Conservation (phyloP, 352 stramenopile genomes). For the Phytophthora lateralis region DNA sequence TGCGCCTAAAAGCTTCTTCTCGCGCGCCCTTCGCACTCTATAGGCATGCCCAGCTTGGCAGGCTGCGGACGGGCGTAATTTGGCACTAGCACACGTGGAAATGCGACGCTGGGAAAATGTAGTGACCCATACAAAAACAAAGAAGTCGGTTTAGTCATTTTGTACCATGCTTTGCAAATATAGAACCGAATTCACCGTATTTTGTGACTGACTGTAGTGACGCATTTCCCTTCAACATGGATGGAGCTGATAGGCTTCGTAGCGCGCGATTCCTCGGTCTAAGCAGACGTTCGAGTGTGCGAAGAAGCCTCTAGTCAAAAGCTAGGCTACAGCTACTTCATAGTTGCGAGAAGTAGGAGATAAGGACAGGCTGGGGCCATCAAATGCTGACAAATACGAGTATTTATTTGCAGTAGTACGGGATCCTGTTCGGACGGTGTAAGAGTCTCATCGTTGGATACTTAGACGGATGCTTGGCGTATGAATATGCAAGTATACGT, state of each 20-base stretch:
- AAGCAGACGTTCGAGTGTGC: neutral
- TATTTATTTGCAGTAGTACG: neutral
- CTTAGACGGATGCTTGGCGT: neutral
- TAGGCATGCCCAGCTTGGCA: slow-evolving; percentile 17
- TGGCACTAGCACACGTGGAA: slow-evolving; percentile 8
- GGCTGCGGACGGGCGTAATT: slow-evolving; percentile 8
- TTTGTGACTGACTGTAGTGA: neutral
- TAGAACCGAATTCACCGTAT: neutral
- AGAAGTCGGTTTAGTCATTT: neutral
- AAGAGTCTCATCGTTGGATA: neutral
- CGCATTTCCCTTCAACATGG: neutral
- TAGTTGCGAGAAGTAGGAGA: no score
- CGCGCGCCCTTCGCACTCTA: slow-evolving; percentile 19
- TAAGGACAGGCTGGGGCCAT: no score
- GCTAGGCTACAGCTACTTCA: no score
- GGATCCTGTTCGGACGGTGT: neutral
- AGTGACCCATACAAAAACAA: neutral
- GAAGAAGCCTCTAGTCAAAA: no score
- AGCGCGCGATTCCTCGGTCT: neutral
- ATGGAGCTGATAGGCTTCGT: neutral
- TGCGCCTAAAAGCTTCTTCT: slow-evolving; percentile 21
- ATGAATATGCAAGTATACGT: slow-evolving; percentile 4
- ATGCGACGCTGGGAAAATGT: neutral
- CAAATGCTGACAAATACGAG: no score
- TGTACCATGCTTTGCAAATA: neutral